Evolutionary conservation across 441 rosid species (phyloP), one percentile per base, ranked within the genome.

Genomic region (Croton setiger): DNA sequence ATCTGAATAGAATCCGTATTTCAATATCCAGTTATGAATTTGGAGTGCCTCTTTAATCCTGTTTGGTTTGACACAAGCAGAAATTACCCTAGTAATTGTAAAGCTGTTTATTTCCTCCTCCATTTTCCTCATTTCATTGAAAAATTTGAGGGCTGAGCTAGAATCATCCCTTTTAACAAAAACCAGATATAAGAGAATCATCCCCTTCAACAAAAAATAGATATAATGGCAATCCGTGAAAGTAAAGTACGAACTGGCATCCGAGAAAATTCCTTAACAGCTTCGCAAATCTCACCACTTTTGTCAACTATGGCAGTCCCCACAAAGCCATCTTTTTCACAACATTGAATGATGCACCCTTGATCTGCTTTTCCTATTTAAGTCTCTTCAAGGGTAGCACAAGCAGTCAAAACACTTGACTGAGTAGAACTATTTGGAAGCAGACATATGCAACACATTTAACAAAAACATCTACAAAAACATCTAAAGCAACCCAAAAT

Each of bases 181-280:
- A 27, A 67, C 92, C 91, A 67, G 92, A 87, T 53, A 91, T 80
- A 63, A 86, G n/a, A 68, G 68, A 77, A 72, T 89, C 93, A 49
- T 81, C 72, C 64, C 71, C 75, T 75, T 76, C 81, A 51, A 77
- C 84, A 77, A 74, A 91, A 27, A 67, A 91, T 90, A 67, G 92
- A 87, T 53, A 91, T 80, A 63, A 86, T 78, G 58, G 90, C 82
- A 37, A 93, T 91, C 97, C 97, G 89, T 55, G 97, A 85, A 75
- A 87, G 94, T 27, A 88, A 89, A 70, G 81, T 84, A 54, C 71
- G 84, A 47, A 73, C 69, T 18, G 78, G 77, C 72, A 91, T 87
- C 61, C 62, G 63, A 20, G 70, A 78, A 69, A 91, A 91, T 52
- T 70, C 78, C 77, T 88, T 84, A 72, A 79, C 77, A 78, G 97